A percentile compares a stretch with the other conserved stretches of the same genome.
phyloP scores from a whole-genome alignment of 1,284 basidiomycete species.

The Papiliotrema fonsecae region DNA sequence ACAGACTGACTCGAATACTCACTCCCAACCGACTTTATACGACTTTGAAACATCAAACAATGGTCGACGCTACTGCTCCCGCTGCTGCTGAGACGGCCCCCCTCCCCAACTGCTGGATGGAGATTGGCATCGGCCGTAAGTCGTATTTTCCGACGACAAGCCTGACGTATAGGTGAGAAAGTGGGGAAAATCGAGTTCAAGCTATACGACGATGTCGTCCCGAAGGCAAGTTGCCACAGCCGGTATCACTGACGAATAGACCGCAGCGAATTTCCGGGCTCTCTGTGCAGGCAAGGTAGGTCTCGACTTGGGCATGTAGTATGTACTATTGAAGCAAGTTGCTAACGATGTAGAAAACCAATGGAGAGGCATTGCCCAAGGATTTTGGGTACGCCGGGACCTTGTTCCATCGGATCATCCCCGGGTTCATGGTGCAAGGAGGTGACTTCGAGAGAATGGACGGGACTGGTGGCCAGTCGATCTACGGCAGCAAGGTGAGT shows the following conservation, averaged over 20 bases:
- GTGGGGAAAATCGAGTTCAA: slow-evolving; percentile 48
- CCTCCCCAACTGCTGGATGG: slow-evolving; percentile 35
- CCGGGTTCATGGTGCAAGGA: slow-evolving; percentile 61
- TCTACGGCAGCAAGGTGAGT: slow-evolving; percentile 25
- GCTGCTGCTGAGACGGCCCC: too few species aligned
- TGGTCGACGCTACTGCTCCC: too few species aligned
- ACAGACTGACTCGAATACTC: too few species aligned
- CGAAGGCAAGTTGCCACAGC: slow-evolving; percentile 19
- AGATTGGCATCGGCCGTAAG: slow-evolving; percentile 32
- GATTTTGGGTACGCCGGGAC: slow-evolving; percentile 65
- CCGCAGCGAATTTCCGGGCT: slow-evolving; percentile 57
- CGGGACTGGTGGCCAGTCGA: slow-evolving; percentile 52
- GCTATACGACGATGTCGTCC: slow-evolving; percentile 45
- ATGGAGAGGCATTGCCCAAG: slow-evolving; percentile 25
- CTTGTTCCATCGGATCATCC: slow-evolving; percentile 63
- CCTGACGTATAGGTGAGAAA: slow-evolving; percentile 15
- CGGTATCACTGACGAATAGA: slow-evolving; percentile 11
- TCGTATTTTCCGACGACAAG: neutral
- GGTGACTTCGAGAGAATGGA: slow-evolving; percentile 63
- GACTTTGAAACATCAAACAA: too few species aligned
- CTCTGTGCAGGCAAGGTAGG: slow-evolving; percentile 54
- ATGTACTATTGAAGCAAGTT: neutral
- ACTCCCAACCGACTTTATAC: too few species aligned
- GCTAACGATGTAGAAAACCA: slow-evolving; percentile 18
- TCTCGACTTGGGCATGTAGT: neutral